Percentiles rank a stretch among this genome's conserved stretches.
Evolutionary conservation across 371 early-diverging fungal species (phyloP).

Genomic region (Capillidium heterosporum): DNA sequence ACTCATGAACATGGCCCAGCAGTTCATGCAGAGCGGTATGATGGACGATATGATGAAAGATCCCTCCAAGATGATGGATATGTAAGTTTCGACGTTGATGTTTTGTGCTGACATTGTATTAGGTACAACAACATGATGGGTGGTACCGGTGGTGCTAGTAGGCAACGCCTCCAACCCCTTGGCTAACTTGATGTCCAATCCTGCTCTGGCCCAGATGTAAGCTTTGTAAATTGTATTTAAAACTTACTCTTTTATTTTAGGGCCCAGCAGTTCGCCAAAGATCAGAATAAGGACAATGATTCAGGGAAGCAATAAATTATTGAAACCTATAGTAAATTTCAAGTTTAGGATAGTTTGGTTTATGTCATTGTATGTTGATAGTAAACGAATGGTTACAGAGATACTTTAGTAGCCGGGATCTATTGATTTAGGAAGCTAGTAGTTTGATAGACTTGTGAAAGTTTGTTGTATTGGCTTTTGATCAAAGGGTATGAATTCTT

Average conservation of each 20-base stretch:
- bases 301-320: too few relatives aligned
- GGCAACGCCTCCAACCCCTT: not conserved
- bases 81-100: not conserved
- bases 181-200: not conserved
- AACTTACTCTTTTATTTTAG: not conserved
- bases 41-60: not conserved
- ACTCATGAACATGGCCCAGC: conserved; percentile 83
- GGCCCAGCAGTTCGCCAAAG: not conserved
- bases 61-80: conserved; percentile 2
- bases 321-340: too few relatives aligned
- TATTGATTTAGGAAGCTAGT: too few relatives aligned
- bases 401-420: too few relatives aligned
- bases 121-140: not conserved
- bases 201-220: not conserved
- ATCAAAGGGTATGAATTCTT: too few relatives aligned
- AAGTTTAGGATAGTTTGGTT: too few relatives aligned
- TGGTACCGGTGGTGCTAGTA: not conserved
- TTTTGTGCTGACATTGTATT: not conserved
- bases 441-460: too few relatives aligned
- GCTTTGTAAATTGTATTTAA: too few relatives aligned
- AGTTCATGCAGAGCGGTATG: conserved; percentile 46
- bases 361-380: too few relatives aligned
- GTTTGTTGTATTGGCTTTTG: too few relatives aligned
- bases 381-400: too few relatives aligned
- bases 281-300: too few relatives aligned